Base-by-base conservation (phyloP, 2,329 filamentous ascomycete genomes). In the Aspergillus intermedius region DNA sequence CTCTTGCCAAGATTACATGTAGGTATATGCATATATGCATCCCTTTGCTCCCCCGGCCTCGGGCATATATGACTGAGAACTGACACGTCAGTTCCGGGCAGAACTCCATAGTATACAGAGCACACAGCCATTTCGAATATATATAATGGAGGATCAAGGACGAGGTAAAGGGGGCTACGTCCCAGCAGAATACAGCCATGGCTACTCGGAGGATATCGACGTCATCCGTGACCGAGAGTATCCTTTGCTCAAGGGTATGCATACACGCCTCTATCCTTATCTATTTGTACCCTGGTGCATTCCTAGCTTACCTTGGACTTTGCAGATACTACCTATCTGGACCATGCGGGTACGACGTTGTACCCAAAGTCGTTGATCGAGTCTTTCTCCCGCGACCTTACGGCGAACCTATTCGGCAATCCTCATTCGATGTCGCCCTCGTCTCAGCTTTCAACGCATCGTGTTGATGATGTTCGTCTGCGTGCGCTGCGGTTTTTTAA, bases 261-360 rank as follows among this genome's bases (percentile, higher is more conserved):
- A 22, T 22, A 22, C 5, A 22, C 21, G 5, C 17, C 17, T n/a
- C 37, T 21, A n/a, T 37, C 22, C 19, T 44, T 21, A 40, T 22
- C 37, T 17, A 4, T 35, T 35, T n/a, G 34, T 35, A 35, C 34
- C 37, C 15, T 5, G 13, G 5, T 5, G 2, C 15, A 19, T 5
- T 17, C 10, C 19, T 21, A 10, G 15, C 15, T 19, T 22, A 8
- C 37, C 17, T 2, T 44, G 25, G 25, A 12, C 21, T 46, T 32
- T 52, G 13, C 48, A 91, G 88, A 79, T 46, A 82, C 81, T 8
- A 77, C 84, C 42, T 97, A 96, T 66, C 83, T 97, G 49, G 91
- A 97, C 60, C 91, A 97, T 84, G 90, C 90, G 0, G 91, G 90
- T n/a, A 88, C 88, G n/a, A 91, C 91, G 0, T 75, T 87, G 1